Evolutionary conservation across 2,329 filamentous ascomycete species (phyloP), one percentile per base, ranked within the genome.

Genomic region (Penicillium freii): DNA sequence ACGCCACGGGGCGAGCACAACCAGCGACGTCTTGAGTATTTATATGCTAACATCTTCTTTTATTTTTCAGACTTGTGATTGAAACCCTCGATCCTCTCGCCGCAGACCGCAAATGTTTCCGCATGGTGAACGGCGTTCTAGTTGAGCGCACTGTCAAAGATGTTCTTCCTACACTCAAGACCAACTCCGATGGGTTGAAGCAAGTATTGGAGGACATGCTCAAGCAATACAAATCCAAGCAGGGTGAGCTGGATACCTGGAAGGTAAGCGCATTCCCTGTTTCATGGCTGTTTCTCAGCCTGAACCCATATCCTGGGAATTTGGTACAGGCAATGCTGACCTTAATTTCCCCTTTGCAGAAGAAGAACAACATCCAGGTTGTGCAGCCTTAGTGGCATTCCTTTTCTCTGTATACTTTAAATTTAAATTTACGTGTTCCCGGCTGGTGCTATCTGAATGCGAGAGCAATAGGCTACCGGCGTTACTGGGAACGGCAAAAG

Each of bases 171-270:
- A 90, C 91, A 27, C 82, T 99, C 60, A 88, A 91, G 78, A 97
- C 92, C 21, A 97, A 99, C 73, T 90, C 91, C 27, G 93, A 97
- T 62, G 93, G 94, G 1, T 74, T 99, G 72, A 94, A 89, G 78
- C 95, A 96, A 78, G 92, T 97, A 31, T 81, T 97, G 54, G 92
- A 97, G 62, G 93, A 97, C 73, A 79, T 99, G 62, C 84, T 97
- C 65, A 97, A 96, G 83, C 91, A 96, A 78, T 97, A 97, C 82
- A 96, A 96, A 81, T 79, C 82, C 33, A 96, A 96, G 78, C 92
- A 99, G 75, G 87, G 91, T 42, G 94, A 99, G 72, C 85, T 99
- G 81, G 93, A 99, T 74, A 92, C 88, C 76, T 99, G 94, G 94
- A 99, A 99, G 91, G 93, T 95, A 78, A 57, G 86, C 72, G 43